Evolutionary conservation across 176 grass and related monocot species (phyloP).

Genomic region (Eleusine indica): DNA sequence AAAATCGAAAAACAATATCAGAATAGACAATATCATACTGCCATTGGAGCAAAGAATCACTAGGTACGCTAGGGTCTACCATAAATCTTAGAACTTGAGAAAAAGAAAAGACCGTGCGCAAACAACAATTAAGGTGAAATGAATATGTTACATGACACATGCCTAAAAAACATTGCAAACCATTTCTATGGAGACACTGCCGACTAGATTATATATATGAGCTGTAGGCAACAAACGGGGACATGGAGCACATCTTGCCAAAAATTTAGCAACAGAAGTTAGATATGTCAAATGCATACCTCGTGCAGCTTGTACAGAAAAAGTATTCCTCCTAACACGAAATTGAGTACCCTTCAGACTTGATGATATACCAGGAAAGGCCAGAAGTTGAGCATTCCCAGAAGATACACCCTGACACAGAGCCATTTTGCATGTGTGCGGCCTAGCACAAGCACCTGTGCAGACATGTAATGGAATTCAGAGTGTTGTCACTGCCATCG

Average conservation of each 20-base stretch:
- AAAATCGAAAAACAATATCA: neutral
- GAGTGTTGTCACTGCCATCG: neutral
- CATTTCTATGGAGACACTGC: neutral
- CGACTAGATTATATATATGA: neutral
- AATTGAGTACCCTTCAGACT: conserved; percentile 7
- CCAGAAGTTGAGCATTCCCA: conserved; percentile 46
- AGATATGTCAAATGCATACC: conserved; percentile 21
- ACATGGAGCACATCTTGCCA: neutral
- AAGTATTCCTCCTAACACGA: conserved; percentile 1
- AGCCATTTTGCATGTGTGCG: conserved; percentile 39
- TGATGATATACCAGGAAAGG: conserved; percentile 43
- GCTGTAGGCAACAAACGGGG: neutral
- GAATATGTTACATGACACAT: neutral
- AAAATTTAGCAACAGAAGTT: neutral
- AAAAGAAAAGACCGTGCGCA: neutral
- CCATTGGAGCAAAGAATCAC: neutral
- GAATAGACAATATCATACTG: neutral
- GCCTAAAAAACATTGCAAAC: neutral
- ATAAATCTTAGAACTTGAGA: neutral
- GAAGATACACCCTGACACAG: conserved; percentile 40
- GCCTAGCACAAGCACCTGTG: conserved; percentile 20
- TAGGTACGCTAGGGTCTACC: neutral
- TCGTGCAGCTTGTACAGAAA: conserved; percentile 20
- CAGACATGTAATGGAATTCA: conserved; percentile 16
- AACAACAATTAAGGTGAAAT: neutral